These are phyloP conservation scores for Cladophialophora carrionii DNA, from an alignment of 2,329 filamentous ascomycete genomes.

Conservation along the genomic window DNA sequence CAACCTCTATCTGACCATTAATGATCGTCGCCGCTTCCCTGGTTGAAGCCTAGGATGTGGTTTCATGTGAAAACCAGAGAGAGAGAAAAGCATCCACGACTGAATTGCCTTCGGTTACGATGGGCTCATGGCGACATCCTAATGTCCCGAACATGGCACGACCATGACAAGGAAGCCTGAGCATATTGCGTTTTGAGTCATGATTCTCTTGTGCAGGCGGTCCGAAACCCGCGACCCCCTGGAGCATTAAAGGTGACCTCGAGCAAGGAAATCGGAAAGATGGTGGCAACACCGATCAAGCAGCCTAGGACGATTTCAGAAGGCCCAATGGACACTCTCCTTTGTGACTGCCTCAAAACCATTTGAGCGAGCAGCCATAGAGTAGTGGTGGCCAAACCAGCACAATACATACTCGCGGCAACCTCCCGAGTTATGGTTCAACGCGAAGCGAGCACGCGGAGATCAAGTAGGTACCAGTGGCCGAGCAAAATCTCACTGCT, in stretches of 20 bases:
- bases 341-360: not conserved
- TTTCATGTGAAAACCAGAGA: not conserved
- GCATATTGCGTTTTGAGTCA: not conserved
- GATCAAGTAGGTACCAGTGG: not conserved
- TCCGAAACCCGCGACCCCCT: not conserved
- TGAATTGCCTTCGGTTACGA: not conserved
- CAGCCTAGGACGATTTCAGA: not conserved
- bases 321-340: not conserved
- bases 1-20: not conserved
- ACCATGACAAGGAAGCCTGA: not conserved
- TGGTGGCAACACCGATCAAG: not conserved
- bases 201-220: not conserved
- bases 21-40: not conserved
- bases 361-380: not conserved
- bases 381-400: not conserved
- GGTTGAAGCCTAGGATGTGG: not conserved
- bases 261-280: not conserved
- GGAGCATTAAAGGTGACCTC: not conserved
- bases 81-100: not conserved
- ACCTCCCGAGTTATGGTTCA: not conserved
- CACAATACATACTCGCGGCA: not conserved
- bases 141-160: not conserved
- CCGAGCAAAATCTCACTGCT: conserved; percentile 1
- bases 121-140: not conserved
- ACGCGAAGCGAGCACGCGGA: not conserved